Percentiles rank a stretch among this genome's conserved stretches.
These are phyloP conservation scores for Penicillium sp. DNA, from an alignment of 2,329 filamentous ascomycete genomes.

Conservation along the genomic window DNA sequence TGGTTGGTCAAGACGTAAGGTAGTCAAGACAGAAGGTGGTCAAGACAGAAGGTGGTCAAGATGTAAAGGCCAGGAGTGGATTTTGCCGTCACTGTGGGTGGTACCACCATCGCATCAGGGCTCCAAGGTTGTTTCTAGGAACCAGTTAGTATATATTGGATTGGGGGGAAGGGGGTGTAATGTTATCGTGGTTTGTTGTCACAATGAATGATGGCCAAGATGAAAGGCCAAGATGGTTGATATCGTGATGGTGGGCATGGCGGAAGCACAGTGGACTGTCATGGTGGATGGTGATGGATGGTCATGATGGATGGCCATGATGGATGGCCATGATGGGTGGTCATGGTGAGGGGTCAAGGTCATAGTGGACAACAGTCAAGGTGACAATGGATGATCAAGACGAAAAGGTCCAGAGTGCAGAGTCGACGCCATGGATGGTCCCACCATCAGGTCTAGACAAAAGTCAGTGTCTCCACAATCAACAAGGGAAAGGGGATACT, in stretches of 20 bases:
- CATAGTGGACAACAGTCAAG: not conserved
- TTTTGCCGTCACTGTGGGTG: not conserved
- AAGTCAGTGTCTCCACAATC: not conserved
- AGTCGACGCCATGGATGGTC: not conserved
- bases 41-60: not conserved
- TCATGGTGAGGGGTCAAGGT: not conserved
- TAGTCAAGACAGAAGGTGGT: not conserved
- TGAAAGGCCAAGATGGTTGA: not conserved
- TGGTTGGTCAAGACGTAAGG: not conserved
- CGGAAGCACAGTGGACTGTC: not conserved
- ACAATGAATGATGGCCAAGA: not conserved
- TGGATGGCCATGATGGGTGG: not conserved
- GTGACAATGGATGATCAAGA: not conserved
- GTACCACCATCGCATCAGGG: not conserved
- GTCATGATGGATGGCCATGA: not conserved
- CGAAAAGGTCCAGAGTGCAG: not conserved
- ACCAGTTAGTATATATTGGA: not conserved
- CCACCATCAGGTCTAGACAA: not conserved
- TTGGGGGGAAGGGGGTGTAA: not conserved
- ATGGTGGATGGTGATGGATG: not conserved
- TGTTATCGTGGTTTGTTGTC: not conserved
- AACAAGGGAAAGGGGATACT: not conserved
- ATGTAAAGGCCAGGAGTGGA: not conserved
- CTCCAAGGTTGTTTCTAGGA: not conserved
- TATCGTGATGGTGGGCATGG: not conserved